Evolutionary conservation across 1,284 basidiomycete genomes (phyloP).

Genomic region (Phellopilus nigrolimitatus): DNA sequence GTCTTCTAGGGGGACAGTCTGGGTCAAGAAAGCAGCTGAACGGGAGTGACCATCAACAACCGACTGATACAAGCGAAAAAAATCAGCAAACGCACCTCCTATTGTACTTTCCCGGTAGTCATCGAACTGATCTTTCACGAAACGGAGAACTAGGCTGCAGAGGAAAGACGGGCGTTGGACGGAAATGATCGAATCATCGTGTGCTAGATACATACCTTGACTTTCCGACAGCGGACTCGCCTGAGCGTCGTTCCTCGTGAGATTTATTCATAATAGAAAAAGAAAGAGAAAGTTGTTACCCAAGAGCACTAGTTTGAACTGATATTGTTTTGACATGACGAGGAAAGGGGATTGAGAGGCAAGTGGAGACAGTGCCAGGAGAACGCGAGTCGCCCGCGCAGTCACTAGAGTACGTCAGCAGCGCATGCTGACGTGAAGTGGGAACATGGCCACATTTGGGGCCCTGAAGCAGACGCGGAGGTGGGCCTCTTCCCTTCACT

Average conservation of each 20-base stretch:
- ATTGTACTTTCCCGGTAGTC: constrained; percentile 94
- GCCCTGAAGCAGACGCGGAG: too few species aligned
- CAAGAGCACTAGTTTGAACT: constrained; percentile 89
- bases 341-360: constrained; percentile 21
- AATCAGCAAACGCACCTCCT: constrained; percentile 50
- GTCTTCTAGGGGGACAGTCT: constrained; percentile 89
- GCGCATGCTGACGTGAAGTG: too few species aligned
- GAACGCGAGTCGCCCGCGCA: too few species aligned
- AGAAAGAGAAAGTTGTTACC: constrained; percentile 43
- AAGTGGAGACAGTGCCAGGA: too few species aligned
- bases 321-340: constrained; percentile 75
- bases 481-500: too few species aligned
- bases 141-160: constrained; percentile 82
- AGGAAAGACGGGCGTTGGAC: constrained; percentile 4
- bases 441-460: too few species aligned
- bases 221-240: constrained; percentile 97
- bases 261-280: constrained; percentile 13
- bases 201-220: constrained; percentile 57
- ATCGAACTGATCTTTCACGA: constrained; percentile 97
- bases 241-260: constrained; percentile 35
- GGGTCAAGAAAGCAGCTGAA: constrained; percentile 91
- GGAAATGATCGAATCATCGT: constrained; percentile 15
- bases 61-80: constrained; percentile 22
- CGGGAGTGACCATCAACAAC: constrained; percentile 10
- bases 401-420: too few species aligned